Base-by-base conservation (phyloP, 768 basidiomycete genomes). In the Agaricus blazei region DNA sequence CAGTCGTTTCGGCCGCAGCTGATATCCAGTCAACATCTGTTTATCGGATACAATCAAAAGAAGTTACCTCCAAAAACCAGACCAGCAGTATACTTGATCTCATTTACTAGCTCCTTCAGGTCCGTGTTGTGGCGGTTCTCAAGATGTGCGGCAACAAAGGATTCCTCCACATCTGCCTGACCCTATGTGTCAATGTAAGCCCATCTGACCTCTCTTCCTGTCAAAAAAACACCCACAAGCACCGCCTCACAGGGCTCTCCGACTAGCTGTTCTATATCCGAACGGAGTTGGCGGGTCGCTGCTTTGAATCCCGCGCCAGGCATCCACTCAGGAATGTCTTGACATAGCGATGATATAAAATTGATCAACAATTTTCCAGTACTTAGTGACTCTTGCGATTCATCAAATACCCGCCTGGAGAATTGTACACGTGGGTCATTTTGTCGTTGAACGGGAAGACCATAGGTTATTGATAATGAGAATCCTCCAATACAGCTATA, bases 221-320 rank as follows among this genome's bases (percentile, higher is more conserved):
- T 19, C 11, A 4, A 47, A 26, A 19, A 11, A 37, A 3, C 14
- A 24, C 44, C 12, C 38, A 54, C 52, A 45, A 42, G 19, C 9
- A 3, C 28, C 46, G 8, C 31, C 9, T 46, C 44, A 23, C 41
- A 54, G 4, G 53, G 53, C 3, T 48, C 53, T 15, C 48, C 52
- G 29, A 37, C 37, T 19, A 48, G 29, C 40, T n/a, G 9, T 8
- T 28, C 8, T 23, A 38, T 5, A 5, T 26, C 11, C 8, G 40
- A 14, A 9, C 40, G 46, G 15, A 52, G 9, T 2, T 27, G 23
- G 6, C 29, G 40, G 9, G 37, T 49, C 1, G 19, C 15, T 24
- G 8, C 52, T 46, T 60, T 56, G 46, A 57, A 50, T 1, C 47
- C 42, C 2, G 56, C 51, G 3, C 59, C 59, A 3, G 59, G 59